Percentiles rank a stretch among this genome's conserved stretches.
These are phyloP conservation scores for Immersiella caudata DNA, from an alignment of 495 filamentous ascomycete species.

Conservation along the genomic window DNA sequence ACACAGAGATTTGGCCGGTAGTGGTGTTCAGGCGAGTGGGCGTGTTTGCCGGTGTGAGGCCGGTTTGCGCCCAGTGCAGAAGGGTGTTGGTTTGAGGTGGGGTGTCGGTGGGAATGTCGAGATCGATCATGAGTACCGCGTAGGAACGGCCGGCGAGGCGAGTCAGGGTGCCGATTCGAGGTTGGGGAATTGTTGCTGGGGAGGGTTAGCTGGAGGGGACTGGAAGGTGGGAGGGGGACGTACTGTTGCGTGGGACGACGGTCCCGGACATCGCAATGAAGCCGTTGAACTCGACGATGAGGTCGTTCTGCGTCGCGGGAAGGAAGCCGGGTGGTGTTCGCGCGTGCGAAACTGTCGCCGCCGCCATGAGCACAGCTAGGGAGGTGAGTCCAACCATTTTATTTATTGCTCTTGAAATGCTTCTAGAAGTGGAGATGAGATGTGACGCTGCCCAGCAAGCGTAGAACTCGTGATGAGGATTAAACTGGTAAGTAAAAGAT, in stretches of 20 bases:
- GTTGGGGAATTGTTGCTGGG: slow-evolving; percentile 27
- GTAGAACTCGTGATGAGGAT: not conserved
- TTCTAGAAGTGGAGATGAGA: not conserved
- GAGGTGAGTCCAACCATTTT: slow-evolving; percentile 39
- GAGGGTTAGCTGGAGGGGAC: not conserved
- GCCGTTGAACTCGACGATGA: slow-evolving; percentile 42
- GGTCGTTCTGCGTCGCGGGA: slow-evolving; percentile 35
- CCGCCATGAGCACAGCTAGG: slow-evolving; percentile 34
- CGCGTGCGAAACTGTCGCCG: slow-evolving; percentile 35
- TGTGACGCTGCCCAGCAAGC: not conserved
- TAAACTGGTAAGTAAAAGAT: not conserved
- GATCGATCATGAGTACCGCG: slow-evolving; percentile 46
- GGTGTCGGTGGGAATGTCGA: slow-evolving; percentile 47
- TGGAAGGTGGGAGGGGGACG: slow-evolving; percentile 4
- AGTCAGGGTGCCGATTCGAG: slow-evolving; percentile 28
- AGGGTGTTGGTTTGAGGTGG: slow-evolving; percentile 42
- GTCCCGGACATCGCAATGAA: slow-evolving; percentile 36
- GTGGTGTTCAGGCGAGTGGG: slow-evolving; percentile 36
- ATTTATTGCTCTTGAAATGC: not conserved
- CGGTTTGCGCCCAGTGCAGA: slow-evolving; percentile 50
- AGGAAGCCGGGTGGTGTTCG: slow-evolving; percentile 43
- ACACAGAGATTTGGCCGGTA: slow-evolving; percentile 33
- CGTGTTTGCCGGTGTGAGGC: slow-evolving; percentile 38
- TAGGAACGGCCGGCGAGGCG: slow-evolving; percentile 39
- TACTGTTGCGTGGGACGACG: slow-evolving; percentile 39